Evolutionary conservation across 2,329 filamentous ascomycete genomes (phyloP), one percentile per base, ranked within the genome.

Genomic region (Thermochaetoides dissita): DNA sequence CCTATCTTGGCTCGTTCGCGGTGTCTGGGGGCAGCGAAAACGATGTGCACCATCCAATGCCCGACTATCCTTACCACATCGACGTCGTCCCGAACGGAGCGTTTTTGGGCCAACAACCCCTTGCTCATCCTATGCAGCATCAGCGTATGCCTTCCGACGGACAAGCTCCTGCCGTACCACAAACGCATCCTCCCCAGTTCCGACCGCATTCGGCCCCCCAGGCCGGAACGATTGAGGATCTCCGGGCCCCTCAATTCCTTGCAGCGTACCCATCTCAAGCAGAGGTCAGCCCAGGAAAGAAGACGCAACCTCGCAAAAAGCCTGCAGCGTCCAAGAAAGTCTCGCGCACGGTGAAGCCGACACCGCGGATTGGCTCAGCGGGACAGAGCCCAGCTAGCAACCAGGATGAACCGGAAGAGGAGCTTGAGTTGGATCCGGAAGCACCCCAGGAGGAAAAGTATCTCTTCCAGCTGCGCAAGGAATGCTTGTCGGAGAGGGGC

Each of bases 391-490:
- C 28, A n/a, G 38, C 2, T 12, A 43, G 37, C 12, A 34, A 38
- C 30, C 41, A 29, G 6, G 47, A 51, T 9, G 48, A 48, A 32
- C 49, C 52, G 8, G 44, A 33, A 24, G 53, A 55, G 12, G 46
- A 53, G 36, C 50, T 59, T 17, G 57, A 51, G 2, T 59, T 74
- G 36, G 67, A 66, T 42, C 55, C 59, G 17, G 61, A 61, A 11
- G 68, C 68, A 28, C 66, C 67, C 1, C 61, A 65, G 2, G 65
- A 72, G 31, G 66, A 71, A 45, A 61, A 60, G 17, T 69, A 58
- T 40, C 63, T 76, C 30, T 67, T 74, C 38, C 59, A 68, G 28
- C 62, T 69, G n/a, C 62, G 70, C 9, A 65, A 64, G 53, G 53
- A 63, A 24, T 63, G 66, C 49, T 57, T 63, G 10, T 51, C 63